Conservation (phyloP, 140 eudicot genomes). For the Bidens hawaiensis region DNA sequence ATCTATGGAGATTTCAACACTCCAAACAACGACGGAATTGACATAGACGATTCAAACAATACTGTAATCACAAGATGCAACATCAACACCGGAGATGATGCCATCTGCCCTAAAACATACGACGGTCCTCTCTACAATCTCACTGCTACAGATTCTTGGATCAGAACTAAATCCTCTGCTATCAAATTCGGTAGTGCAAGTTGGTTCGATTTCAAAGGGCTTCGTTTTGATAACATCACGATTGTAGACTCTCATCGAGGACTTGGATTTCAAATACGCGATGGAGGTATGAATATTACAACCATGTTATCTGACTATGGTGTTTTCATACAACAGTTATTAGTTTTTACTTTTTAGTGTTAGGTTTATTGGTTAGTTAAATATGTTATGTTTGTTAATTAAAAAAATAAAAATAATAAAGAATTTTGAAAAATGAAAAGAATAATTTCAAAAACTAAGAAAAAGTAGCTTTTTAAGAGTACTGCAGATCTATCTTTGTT, state of each 20-base stretch:
- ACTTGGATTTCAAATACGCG: constrained; percentile 87
- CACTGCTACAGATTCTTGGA: constrained; percentile 84
- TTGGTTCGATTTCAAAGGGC: constrained; percentile 51
- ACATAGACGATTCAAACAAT: constrained; percentile 87
- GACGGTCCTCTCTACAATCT: constrained; percentile 76
- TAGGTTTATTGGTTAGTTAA: too few species aligned
- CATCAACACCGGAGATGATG: constrained; percentile 94
- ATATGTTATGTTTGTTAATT: too few species aligned
- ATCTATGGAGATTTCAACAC: constrained; percentile 85
- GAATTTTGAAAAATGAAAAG: too few species aligned
- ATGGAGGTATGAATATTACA: constrained; percentile 67
- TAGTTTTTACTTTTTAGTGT: neutral
- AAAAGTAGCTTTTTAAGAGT: too few species aligned
- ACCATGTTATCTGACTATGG: neutral
- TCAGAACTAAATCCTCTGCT: constrained; percentile 86
- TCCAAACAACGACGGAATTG: constrained; percentile 96
- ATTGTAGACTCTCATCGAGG: constrained; percentile 85
- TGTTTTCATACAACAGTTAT: neutral
- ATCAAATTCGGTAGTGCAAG: constrained; percentile 94
- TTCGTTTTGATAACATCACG: constrained; percentile 70
- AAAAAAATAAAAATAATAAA: too few species aligned
- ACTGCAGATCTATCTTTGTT: too few species aligned
- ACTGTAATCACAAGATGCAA: constrained; percentile 79
- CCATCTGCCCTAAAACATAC: constrained; percentile 88
- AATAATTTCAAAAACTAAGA: too few species aligned